Conservation (phyloP, 805 yeast species). For the Scheffersomyces spartinae region DNA sequence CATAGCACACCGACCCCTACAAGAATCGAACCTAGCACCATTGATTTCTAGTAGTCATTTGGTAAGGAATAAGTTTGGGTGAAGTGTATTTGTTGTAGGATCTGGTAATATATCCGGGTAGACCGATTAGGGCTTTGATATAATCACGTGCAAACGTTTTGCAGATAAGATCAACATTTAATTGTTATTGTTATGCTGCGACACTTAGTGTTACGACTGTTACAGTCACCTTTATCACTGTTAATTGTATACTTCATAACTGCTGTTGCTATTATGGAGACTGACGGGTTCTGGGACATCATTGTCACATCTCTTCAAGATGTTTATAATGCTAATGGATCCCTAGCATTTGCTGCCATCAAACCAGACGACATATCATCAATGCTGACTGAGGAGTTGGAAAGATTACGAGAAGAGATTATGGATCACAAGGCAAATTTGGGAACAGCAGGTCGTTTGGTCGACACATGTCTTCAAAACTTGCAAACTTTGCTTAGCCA, state of each 20-base stretch:
- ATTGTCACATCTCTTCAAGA: slow-evolving; percentile 60
- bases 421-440: slow-evolving; percentile 46
- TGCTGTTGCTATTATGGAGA: neutral
- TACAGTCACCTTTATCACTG: too few relatives aligned
- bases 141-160: too few relatives aligned
- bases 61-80: too few relatives aligned
- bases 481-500: slow-evolving; percentile 32
- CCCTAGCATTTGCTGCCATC: slow-evolving; percentile 34
- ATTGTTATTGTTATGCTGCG: too few relatives aligned
- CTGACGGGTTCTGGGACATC: slow-evolving; percentile 59
- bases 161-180: too few relatives aligned
- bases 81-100: too few relatives aligned
- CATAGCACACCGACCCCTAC: too few relatives aligned
- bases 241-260: neutral
- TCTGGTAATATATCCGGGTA: too few relatives aligned
- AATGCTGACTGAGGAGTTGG: slow-evolving; percentile 26
- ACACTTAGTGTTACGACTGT: too few relatives aligned
- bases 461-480: slow-evolving; percentile 32
- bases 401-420: slow-evolving; percentile 27
- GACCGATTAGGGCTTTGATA: too few relatives aligned
- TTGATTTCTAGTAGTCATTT: too few relatives aligned
- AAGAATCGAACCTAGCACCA: too few relatives aligned
- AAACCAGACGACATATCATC: slow-evolving; percentile 17
- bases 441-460: slow-evolving; percentile 33
- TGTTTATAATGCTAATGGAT: slow-evolving; percentile 50